Evolutionary conservation across 495 filamentous ascomycete genomes (phyloP).

Genomic region (Pyrenula massariospora): DNA sequence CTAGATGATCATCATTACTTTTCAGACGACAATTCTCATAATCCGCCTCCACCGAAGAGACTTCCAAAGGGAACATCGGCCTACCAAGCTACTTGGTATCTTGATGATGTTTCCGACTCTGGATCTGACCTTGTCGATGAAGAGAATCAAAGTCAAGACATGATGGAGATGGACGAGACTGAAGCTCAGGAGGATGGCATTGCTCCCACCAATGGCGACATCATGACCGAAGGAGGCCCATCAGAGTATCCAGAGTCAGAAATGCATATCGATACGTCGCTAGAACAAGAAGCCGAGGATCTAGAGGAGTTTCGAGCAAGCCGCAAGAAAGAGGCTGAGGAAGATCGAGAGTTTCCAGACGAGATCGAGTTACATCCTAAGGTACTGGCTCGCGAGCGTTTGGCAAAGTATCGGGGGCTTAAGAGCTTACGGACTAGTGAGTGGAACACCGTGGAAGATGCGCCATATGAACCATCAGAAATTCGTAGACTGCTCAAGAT

Average conservation of each 20-base stretch:
- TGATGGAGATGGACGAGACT: constrained; percentile 35
- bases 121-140: constrained; percentile 72
- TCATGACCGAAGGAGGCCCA: constrained; percentile 64
- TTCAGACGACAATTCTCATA: constrained; percentile 71
- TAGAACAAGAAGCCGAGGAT: constrained; percentile 72
- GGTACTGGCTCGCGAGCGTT: constrained; percentile 71
- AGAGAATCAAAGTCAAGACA: constrained; percentile 34
- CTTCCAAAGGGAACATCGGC: constrained; percentile 84
- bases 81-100: constrained; percentile 89
- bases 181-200: constrained; percentile 65
- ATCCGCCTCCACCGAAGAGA: constrained; percentile 52
- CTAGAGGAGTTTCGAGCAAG: constrained; percentile 67
- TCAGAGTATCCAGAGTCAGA: constrained; percentile 87
- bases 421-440: constrained; percentile 76
- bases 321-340: constrained; percentile 65
- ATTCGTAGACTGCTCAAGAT: constrained; percentile 78
- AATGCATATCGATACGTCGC: constrained; percentile 77
- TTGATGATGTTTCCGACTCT: constrained; percentile 77
- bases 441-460: constrained; percentile 85
- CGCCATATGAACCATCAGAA: constrained; percentile 73
- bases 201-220: constrained; percentile 56
- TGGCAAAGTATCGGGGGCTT: constrained; percentile 76
- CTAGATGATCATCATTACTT: constrained; percentile 98
- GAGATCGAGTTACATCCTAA: constrained; percentile 91
- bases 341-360: constrained; percentile 92